Conservation (phyloP, 208 protist genomes). For the Tetramitus jugosus region DNA sequence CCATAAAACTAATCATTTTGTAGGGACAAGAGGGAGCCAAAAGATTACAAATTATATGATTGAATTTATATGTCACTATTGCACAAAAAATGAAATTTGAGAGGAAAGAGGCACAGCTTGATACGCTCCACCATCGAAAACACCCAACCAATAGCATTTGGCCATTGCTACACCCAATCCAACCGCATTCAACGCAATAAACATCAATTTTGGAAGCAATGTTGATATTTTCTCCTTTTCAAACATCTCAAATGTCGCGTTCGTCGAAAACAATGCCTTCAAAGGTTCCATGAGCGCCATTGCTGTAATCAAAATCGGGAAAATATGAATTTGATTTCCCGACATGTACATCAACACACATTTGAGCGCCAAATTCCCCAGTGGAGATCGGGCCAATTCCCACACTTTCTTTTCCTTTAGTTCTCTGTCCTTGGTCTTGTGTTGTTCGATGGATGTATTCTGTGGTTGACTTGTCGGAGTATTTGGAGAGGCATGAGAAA, state of each 20-base stretch:
- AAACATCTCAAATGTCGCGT: neutral
- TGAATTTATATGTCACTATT: neutral
- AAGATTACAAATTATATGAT: slow-evolving; percentile 9
- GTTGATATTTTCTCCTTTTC: neutral
- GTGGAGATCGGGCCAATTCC: slow-evolving; percentile 1
- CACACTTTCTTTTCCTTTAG: slow-evolving; percentile 20
- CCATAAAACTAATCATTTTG: too few relatives aligned
- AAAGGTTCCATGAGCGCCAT: slow-evolving; percentile 6
- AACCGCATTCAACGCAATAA: neutral
- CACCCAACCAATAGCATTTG: neutral
- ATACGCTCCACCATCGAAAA: neutral
- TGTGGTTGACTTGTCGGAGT: too few relatives aligned
- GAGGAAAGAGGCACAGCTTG: neutral
- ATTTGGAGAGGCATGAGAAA: too few relatives aligned
- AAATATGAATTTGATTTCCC: slow-evolving; percentile 22
- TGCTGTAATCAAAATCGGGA: slow-evolving; percentile 11
- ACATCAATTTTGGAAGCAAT: neutral
- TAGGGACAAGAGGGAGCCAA: too few relatives aligned
- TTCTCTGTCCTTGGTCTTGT: neutral
- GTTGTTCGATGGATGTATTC: too few relatives aligned
- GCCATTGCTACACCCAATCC: neutral
- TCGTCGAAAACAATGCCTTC: neutral
- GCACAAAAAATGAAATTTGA: neutral
- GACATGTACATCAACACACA: slow-evolving; percentile 1
- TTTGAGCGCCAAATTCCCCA: neutral